Conservation (phyloP, 1,284 basidiomycete genomes). For the Mixia osmundae region DNA sequence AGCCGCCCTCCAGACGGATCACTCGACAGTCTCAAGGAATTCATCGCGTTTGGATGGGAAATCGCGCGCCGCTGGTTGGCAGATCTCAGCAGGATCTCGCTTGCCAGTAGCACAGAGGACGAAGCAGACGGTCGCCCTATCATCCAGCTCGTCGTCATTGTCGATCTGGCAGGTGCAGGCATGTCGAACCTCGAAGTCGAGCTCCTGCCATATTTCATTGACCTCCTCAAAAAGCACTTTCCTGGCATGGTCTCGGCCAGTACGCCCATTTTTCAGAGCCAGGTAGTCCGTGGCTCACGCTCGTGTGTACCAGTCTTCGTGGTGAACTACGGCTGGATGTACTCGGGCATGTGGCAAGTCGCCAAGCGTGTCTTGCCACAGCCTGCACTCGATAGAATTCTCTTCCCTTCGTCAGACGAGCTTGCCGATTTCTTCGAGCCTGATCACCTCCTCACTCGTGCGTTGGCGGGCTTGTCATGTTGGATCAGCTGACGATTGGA, state of each 20-base stretch:
- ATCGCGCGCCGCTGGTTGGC: conserved; percentile 13
- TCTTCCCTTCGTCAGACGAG: conserved; percentile 41
- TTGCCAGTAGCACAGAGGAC: background rate
- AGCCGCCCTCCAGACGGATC: conserved; percentile 12
- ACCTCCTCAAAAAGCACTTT: conserved; percentile 33
- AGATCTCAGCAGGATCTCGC: conserved; percentile 9
- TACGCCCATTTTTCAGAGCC: conserved; percentile 24
- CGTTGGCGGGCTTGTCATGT: conserved; percentile 7
- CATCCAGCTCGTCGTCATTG: conserved; percentile 7
- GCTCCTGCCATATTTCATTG: conserved; percentile 19
- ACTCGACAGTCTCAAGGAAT: conserved; percentile 16
- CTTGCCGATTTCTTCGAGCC: conserved; percentile 36
- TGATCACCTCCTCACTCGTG: conserved; percentile 35
- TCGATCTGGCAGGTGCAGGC: conserved; percentile 6
- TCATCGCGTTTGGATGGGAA: conserved; percentile 13
- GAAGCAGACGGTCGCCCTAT: background rate
- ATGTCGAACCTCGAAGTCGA: conserved; percentile 16
- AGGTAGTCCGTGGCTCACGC: background rate
- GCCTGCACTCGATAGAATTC: conserved; percentile 40
- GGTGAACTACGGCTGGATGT: conserved; percentile 59
- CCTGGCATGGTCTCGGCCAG: conserved; percentile 53
- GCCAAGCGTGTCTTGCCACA: conserved; percentile 48
- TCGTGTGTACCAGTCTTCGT: conserved; percentile 33
- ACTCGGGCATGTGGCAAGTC: conserved; percentile 50
- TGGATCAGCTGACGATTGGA: background rate